phyloP scores from a whole-genome alignment of 2,329 filamentous ascomycete species.

The Raffaelea ambrosiae region DNA sequence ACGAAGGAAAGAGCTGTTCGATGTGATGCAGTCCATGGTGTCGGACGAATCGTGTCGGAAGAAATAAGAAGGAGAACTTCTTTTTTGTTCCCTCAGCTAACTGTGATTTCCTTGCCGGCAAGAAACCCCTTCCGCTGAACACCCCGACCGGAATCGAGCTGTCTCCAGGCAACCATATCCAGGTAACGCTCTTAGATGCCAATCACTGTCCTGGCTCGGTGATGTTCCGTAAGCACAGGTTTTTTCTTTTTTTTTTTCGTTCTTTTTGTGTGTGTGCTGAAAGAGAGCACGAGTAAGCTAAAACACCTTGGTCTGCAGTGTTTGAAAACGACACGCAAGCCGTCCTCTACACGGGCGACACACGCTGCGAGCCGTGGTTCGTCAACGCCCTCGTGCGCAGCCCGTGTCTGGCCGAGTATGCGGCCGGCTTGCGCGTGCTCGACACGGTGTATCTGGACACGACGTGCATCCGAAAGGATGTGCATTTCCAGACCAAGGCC shows the following conservation, averaged over 20 bases:
- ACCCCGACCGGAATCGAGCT: slow-evolving; percentile 73
- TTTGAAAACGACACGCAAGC: slow-evolving; percentile 67
- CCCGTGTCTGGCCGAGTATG: slow-evolving; percentile 68
- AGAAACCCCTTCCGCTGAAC: slow-evolving; percentile 75
- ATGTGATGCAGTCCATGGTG: not conserved
- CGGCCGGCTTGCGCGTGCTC: slow-evolving; percentile 54
- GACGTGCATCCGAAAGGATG: slow-evolving; percentile 34
- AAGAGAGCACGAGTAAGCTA: not conserved
- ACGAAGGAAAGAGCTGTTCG: too few species aligned
- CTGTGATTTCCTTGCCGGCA: not conserved
- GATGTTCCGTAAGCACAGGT: slow-evolving; percentile 89
- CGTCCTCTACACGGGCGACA: slow-evolving; percentile 81
- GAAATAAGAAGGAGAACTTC: slow-evolving; percentile 11
- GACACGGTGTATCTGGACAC: slow-evolving; percentile 88
- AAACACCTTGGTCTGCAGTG: slow-evolving; percentile 31
- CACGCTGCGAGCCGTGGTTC: slow-evolving; percentile 81
- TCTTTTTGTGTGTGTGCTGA: too few species aligned
- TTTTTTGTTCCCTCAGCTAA: too few species aligned
- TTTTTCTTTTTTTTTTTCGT: slow-evolving; percentile 18
- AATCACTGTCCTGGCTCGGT: slow-evolving; percentile 88
- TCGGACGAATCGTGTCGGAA: not conserved
- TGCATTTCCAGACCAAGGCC: slow-evolving; percentile 53
- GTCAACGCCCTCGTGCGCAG: slow-evolving; percentile 64
- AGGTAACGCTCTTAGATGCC: slow-evolving; percentile 79
- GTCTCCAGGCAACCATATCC: slow-evolving; percentile 56